Evolutionary conservation across 2,329 filamentous ascomycete species (phyloP).

Genomic region (Diaporthe ampelina): DNA sequence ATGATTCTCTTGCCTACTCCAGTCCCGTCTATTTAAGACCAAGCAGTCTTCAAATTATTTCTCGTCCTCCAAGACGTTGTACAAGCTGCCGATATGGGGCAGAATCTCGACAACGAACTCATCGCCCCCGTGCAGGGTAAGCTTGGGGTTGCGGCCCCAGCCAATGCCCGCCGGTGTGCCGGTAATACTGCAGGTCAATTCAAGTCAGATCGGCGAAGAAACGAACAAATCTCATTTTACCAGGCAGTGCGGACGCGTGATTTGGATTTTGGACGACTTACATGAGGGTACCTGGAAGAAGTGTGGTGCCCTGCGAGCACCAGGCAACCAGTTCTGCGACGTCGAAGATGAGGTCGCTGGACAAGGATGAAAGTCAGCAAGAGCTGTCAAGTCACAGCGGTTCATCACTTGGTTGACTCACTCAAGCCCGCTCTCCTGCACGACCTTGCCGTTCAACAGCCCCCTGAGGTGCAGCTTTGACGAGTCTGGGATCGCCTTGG

Average conservation of each 20-base stretch:
- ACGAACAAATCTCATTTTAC: too few relatives aligned
- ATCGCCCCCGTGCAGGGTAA: conserved; percentile 55
- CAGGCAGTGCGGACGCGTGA: too few relatives aligned
- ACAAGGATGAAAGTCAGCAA: conserved; percentile 23
- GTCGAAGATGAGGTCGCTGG: conserved; percentile 67
- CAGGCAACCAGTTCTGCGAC: conserved; percentile 61
- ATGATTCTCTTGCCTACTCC: background rate
- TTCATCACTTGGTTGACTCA: conserved; percentile 34
- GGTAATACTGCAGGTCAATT: conserved; percentile 49
- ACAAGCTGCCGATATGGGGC: conserved; percentile 58
- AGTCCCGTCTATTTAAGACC: background rate
- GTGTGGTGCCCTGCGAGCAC: conserved; percentile 59
- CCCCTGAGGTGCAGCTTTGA: conserved; percentile 57
- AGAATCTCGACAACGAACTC: conserved; percentile 60
- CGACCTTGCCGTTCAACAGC: conserved; percentile 63
- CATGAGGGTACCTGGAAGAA: conserved; percentile 57
- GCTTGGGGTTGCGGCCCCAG: conserved; percentile 54
- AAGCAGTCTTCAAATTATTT: conserved; percentile 44
- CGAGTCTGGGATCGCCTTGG: conserved; percentile 57
- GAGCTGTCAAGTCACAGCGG: conserved; percentile 40
- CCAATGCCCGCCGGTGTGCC: conserved; percentile 60
- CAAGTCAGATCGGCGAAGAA: background rate
- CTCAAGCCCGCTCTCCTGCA: conserved; percentile 58
- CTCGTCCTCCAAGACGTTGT: conserved; percentile 55
- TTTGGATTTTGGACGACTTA: conserved; percentile 5